Evolutionary conservation across 306 rosid species (phyloP), one percentile per base, ranked within the genome.

Genomic region (Purshia tridentata): DNA sequence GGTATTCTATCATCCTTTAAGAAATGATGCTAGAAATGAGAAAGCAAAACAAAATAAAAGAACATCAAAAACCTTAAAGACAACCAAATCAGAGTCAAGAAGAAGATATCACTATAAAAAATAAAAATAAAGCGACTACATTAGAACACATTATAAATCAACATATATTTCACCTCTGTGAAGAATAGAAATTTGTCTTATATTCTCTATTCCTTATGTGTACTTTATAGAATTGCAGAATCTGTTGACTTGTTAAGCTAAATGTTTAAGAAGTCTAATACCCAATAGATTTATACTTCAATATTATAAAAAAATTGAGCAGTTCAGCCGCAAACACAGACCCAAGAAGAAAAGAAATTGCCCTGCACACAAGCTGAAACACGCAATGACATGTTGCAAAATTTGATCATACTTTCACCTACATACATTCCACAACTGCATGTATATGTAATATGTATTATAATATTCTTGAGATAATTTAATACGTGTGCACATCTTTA

Each of bases 41-140:
- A 18, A 69, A 53, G 51, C n/a, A 72, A 18, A 56, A 53, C 67
- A 74, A 37, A 66, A 22, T 66, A 57, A 69, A 55, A 62, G 56
- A 62, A 52, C 37, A 29, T 35, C 19, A 35, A 59, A 59, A 35
- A 35, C 5, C 9, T 8, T 35, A 6, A 4, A 59, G 37, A 7
- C 11, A 59, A 59, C 6, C 19, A 12, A 23, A 50, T 16, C 45
- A 49, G 29, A 50, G 29, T 48, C 57, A 49, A 9, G 20, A 16
- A 9, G 20, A 16, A 22, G 22, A 22, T 19, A 23, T 22, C 5
- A 67, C 9, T 14, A 4, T 0, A 19, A 64, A 65, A 62, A 6
- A n/a, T n/a, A n/a, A n/a, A n/a, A n/a, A n/a, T n/a, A n/a, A 47
- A 67, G 13, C 29, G n/a, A n/a, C 48, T 9, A 48, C 72, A 67